Percentiles rank a stretch among this genome's conserved stretches.
phyloP scores from a whole-genome alignment of 2,329 filamentous ascomycete species.

The Penicillium sp. region DNA sequence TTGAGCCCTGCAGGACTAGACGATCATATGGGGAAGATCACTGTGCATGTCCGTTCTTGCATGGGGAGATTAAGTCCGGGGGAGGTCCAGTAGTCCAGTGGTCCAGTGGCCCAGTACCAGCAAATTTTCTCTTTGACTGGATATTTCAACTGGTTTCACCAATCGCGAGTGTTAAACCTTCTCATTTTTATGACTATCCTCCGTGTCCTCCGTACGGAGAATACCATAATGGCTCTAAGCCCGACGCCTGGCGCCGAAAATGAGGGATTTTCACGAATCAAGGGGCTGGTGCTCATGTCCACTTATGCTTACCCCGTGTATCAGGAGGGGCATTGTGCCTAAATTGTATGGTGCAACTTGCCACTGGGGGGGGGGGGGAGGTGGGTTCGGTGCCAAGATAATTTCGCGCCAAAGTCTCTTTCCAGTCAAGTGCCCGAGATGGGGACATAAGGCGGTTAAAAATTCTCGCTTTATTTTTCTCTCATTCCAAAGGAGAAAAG shows the following conservation, averaged over 20 bases:
- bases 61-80: neutral
- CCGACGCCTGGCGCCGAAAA: neutral
- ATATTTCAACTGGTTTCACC: neutral
- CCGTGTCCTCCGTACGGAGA: neutral
- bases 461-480: neutral
- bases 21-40: slow-evolving; percentile 16
- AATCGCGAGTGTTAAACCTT: neutral
- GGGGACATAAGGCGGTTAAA: neutral
- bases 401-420: slow-evolving; percentile 13
- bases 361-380: slow-evolving; percentile 3
- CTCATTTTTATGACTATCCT: neutral
- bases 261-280: slow-evolving; percentile 11
- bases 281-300: slow-evolving; percentile 1
- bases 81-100: neutral
- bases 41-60: neutral
- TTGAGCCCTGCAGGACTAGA: slow-evolving; percentile 14
- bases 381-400: slow-evolving; percentile 11
- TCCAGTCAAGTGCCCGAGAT: slow-evolving; percentile 20
- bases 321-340: slow-evolving; percentile 13
- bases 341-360: neutral
- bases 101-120: neutral
- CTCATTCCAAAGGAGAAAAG: neutral
- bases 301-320: slow-evolving; percentile 9
- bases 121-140: neutral
- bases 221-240: neutral